Conservation (phyloP, 1,284 basidiomycete species). For the Ceratobasidium sp. region DNA sequence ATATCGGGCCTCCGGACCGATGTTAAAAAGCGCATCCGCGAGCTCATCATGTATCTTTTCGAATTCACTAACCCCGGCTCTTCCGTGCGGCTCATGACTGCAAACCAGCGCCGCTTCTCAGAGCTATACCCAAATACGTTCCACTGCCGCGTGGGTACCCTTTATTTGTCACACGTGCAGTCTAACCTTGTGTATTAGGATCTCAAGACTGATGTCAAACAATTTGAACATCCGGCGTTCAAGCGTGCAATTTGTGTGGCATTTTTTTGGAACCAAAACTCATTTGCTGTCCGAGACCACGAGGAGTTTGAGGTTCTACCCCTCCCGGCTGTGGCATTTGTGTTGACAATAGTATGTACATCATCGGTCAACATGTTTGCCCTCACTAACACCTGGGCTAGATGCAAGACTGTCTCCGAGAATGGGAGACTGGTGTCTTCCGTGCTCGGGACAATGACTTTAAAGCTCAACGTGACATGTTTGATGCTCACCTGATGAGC, state of each 20-base stretch:
- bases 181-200: not conserved
- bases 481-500: not conserved
- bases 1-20: not conserved
- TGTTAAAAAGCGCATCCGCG: not conserved
- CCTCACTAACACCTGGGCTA: not conserved
- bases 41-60: not conserved
- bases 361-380: no score
- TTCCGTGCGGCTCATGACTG: no score
- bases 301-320: not conserved
- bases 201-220: not conserved
- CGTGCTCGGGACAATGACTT: not conserved
- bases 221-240: not conserved
- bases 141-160: not conserved
- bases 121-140: not conserved
- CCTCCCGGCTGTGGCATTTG: not conserved
- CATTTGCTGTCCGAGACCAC: not conserved
- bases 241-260: not conserved
- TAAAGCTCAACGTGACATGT: not conserved
- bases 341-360: not conserved
- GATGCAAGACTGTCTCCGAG: conserved; percentile 7
- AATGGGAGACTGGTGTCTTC: conserved; percentile 5
- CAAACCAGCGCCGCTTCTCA: not conserved
- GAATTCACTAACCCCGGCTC: not conserved
- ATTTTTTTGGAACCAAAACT: not conserved
- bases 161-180: not conserved